phyloP scores from a whole-genome alignment of 208 protist species.

The Acanthamoeba divionensis region DNA sequence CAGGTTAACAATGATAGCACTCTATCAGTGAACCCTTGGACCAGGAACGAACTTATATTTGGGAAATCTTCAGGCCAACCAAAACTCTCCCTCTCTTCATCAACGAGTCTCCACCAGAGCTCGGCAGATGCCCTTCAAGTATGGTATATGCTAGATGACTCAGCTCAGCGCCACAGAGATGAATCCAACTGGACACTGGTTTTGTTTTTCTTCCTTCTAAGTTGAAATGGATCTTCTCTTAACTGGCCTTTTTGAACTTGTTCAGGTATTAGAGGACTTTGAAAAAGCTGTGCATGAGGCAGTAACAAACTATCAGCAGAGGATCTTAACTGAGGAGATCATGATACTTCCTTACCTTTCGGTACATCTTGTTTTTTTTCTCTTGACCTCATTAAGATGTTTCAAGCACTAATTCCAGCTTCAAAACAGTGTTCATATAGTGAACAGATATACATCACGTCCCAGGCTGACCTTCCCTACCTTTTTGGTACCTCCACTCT shows the following conservation, averaged over 20 bases:
- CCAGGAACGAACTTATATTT: background rate
- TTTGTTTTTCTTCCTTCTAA: background rate
- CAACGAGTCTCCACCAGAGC: too few relatives aligned
- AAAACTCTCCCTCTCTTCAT: too few relatives aligned
- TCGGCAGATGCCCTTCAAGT: background rate
- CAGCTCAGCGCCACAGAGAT: background rate
- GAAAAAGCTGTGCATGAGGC: background rate
- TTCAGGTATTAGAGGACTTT: background rate
- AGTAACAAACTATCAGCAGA: background rate
- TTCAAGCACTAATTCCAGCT: background rate
- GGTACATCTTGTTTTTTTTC: background rate
- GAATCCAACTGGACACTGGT: background rate
- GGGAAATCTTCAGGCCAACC: too few relatives aligned
- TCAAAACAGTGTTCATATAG: background rate
- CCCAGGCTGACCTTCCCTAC: conserved; percentile 5
- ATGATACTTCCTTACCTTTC: background rate
- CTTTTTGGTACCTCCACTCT: background rate
- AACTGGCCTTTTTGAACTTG: background rate
- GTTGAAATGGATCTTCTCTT: too few relatives aligned
- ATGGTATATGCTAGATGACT: background rate
- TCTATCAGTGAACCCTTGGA: background rate
- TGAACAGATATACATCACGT: background rate
- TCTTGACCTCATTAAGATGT: background rate
- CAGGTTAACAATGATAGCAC: background rate
- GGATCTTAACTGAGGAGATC: background rate